Conservation (phyloP, 441 rosid species). For the Arabidopsis hybrid region DNA sequence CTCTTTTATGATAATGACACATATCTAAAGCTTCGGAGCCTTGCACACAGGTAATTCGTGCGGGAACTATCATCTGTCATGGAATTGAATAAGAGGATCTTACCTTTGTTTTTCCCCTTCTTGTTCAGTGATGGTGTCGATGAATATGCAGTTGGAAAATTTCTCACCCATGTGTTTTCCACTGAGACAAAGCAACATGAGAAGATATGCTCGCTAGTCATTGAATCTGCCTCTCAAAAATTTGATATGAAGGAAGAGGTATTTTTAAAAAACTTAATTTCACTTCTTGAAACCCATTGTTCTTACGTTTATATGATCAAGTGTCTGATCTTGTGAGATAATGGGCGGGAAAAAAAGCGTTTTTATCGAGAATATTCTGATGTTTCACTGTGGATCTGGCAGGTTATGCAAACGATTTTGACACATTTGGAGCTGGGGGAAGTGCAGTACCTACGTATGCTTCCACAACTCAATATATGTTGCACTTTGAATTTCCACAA, state of each 20-base stretch:
- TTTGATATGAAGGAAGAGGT: slow-evolving; percentile 98
- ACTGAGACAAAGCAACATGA: slow-evolving; percentile 53
- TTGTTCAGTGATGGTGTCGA: slow-evolving; percentile 89
- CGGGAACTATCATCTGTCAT: slow-evolving; percentile 22
- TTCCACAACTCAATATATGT: slow-evolving; percentile 75
- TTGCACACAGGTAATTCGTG: slow-evolving; percentile 73
- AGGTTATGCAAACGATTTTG: slow-evolving; percentile 93
- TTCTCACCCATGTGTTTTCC: slow-evolving; percentile 74
- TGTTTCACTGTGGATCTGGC: slow-evolving; percentile 44
- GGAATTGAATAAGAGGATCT: slow-evolving; percentile 34
- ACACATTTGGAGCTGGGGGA: slow-evolving; percentile 94
- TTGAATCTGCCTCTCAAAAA: slow-evolving; percentile 78
- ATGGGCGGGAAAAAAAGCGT: slow-evolving; percentile 2
- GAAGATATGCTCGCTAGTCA: slow-evolving; percentile 65
- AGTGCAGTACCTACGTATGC: slow-evolving; percentile 70
- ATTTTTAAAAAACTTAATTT: slow-evolving; percentile 22
- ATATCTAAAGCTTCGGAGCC: slow-evolving; percentile 90
- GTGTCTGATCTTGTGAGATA: slow-evolving; percentile 21
- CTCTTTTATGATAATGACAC: slow-evolving; percentile 78
- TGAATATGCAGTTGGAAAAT: slow-evolving; percentile 86
- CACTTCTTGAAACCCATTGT: slow-evolving; percentile 24
- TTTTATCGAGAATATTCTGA: slow-evolving; percentile 6
- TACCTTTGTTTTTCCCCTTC: slow-evolving; percentile 30
- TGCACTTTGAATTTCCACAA: slow-evolving; percentile 89
- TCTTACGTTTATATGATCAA: slow-evolving; percentile 7